phyloP scores from a whole-genome alignment of 208 protist genomes.

The Naegleria lovaniensis region DNA sequence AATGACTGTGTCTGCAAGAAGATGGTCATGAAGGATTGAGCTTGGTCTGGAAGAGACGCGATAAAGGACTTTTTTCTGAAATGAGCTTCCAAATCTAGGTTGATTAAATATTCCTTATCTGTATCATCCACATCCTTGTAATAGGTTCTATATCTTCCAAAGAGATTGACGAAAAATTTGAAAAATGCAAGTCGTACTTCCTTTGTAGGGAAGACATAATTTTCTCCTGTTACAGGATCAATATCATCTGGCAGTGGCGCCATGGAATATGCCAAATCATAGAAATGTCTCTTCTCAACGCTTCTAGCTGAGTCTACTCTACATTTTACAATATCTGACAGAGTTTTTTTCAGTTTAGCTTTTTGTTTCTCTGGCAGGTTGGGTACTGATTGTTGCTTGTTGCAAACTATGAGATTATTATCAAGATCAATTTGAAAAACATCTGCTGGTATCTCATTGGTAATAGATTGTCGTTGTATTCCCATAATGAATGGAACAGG shows the following conservation, averaged over 20 bases:
- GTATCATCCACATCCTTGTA: background rate
- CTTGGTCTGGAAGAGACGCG: background rate
- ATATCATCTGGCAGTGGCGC: constrained; percentile 18
- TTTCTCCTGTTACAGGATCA: background rate
- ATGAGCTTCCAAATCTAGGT: background rate
- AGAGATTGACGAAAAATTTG: constrained; percentile 21
- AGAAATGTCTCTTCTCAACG: background rate
- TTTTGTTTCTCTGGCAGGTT: background rate
- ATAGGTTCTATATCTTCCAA: background rate
- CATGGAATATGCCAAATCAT: constrained; percentile 17
- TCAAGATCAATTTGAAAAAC: constrained; percentile 9
- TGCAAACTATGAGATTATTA: background rate
- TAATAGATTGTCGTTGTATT: background rate
- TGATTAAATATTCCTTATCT: background rate
- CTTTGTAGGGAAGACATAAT: background rate
- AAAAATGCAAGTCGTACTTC: constrained; percentile 7
- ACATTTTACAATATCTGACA: background rate
- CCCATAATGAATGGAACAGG: constrained; percentile 41
- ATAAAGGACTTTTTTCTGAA: constrained; percentile 17
- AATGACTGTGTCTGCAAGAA: constrained; percentile 41
- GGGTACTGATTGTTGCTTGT: background rate
- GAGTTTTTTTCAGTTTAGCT: background rate
- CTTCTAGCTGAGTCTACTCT: background rate
- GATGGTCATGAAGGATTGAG: constrained; percentile 23
- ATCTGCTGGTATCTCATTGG: background rate